phyloP scores from a whole-genome alignment of 1,139 yeast species.

The Candida buenavistaensis region DNA sequence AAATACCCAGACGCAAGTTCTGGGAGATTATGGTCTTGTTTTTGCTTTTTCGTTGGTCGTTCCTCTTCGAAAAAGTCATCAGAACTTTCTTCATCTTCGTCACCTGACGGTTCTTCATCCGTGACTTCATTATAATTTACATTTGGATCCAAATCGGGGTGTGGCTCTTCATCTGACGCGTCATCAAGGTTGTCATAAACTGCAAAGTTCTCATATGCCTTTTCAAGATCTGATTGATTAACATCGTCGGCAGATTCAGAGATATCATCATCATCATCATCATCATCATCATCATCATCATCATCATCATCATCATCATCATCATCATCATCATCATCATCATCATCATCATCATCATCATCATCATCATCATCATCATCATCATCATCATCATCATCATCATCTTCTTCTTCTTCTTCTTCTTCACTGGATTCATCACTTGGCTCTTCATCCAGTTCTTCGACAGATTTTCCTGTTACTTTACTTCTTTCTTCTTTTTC shows the following conservation, averaged over 20 bases:
- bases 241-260: conserved; percentile 16
- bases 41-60: conserved; percentile 10
- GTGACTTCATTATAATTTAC: conserved; percentile 62
- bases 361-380: conserved; percentile 18
- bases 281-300: conserved; percentile 21
- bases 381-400: conserved; percentile 20
- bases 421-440: conserved; percentile 20
- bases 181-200: conserved; percentile 56
- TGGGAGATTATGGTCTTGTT: conserved; percentile 50
- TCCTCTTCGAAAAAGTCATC: conserved; percentile 43
- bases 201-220: conserved; percentile 31
- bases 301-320: conserved; percentile 21
- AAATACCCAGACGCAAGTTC: conserved; percentile 73
- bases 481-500: conserved; percentile 36
- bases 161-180: conserved; percentile 47
- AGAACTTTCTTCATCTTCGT: conserved; percentile 16
- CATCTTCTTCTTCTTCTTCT: conserved; percentile 20
- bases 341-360: conserved; percentile 16
- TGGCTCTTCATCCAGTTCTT: no score
- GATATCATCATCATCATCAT: conserved; percentile 17
- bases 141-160: conserved; percentile 34
- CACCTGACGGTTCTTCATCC: conserved; percentile 56
- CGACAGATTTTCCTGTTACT: conserved; percentile 23
- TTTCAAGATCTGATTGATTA: conserved; percentile 19
- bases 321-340: conserved; percentile 20